phyloP scores from a whole-genome alignment of 345 rosid genomes.

The Psidium guajava region DNA sequence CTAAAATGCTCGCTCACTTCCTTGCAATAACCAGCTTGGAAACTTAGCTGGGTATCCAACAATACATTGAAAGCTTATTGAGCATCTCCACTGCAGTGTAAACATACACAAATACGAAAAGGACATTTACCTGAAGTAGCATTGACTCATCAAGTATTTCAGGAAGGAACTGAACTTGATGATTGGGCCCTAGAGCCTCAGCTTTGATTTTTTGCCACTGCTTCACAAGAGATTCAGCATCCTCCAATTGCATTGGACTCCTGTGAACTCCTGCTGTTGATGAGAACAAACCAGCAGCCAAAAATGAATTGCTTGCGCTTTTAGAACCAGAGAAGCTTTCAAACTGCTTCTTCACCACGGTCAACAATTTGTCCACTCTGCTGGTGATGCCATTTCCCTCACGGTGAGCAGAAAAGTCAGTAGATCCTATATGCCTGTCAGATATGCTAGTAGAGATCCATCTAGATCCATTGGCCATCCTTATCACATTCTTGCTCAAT shows the following conservation, averaged over 20 bases:
- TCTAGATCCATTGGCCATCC: conserved; percentile 19
- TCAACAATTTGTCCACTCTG: conserved; percentile 37
- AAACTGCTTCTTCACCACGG: conserved; percentile 27
- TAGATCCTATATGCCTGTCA: conserved; percentile 24
- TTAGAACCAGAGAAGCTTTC: conserved; percentile 21
- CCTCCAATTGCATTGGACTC: conserved; percentile 67
- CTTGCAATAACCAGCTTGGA: not conserved
- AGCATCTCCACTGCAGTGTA: not conserved
- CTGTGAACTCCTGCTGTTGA: conserved; percentile 20
- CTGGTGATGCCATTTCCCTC: conserved; percentile 23
- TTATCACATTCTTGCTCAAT: conserved; percentile 23
- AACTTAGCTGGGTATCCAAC: not conserved
- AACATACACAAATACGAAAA: not conserved
- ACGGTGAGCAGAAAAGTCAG: conserved; percentile 12
- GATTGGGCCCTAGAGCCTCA: conserved; percentile 77
- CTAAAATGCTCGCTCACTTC: not conserved
- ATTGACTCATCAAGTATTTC: conserved; percentile 83
- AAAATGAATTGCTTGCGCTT: conserved; percentile 18
- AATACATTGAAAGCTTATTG: not conserved
- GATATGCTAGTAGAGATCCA: conserved; percentile 15
- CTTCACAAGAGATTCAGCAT: conserved; percentile 82
- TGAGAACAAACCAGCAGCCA: conserved; percentile 35
- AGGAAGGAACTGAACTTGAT: conserved; percentile 49
- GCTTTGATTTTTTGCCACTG: conserved; percentile 92
- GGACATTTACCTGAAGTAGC: conserved; percentile 65